phyloP scores from a whole-genome alignment of 1,139 yeast species.

The Kazachstania sp. region DNA sequence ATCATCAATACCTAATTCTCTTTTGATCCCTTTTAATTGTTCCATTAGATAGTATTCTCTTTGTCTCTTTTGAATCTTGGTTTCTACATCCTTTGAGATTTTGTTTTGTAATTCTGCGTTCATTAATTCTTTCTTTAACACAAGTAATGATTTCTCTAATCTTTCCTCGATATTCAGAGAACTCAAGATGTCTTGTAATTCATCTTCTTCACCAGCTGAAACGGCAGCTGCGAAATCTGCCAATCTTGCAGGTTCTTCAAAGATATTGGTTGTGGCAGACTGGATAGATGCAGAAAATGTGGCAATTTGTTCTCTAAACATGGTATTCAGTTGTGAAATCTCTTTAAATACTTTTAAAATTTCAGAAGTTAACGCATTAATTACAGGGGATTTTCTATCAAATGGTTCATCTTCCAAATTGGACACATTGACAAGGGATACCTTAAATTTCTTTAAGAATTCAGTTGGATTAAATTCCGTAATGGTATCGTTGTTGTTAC shows the following conservation, averaged over 20 bases:
- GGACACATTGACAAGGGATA: constrained; percentile 62
- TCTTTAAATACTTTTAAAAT: constrained; percentile 57
- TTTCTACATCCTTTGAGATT: constrained; percentile 57
- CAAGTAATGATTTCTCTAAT: constrained; percentile 63
- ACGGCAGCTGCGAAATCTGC: constrained; percentile 77
- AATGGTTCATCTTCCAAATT: constrained; percentile 68
- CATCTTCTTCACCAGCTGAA: constrained; percentile 59
- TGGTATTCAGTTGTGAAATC: constrained; percentile 48
- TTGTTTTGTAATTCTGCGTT: constrained; percentile 59
- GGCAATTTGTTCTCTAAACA: constrained; percentile 59
- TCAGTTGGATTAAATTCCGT: constrained; percentile 42
- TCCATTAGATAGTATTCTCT: constrained; percentile 60
- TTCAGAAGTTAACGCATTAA: constrained; percentile 65
- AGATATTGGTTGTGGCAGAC: constrained; percentile 55
- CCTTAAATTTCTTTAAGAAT: constrained; percentile 55
- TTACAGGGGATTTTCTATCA: constrained; percentile 65
- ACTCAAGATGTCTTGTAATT: constrained; percentile 63
- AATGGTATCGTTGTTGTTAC: constrained; percentile 5
- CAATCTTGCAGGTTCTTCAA: constrained; percentile 63
- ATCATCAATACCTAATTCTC: constrained; percentile 84
- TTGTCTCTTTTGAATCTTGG: constrained; percentile 57
- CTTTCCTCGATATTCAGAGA: constrained; percentile 66
- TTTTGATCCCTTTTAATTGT: constrained; percentile 67
- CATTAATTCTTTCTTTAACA: constrained; percentile 73
- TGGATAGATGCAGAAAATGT: constrained; percentile 64